Evolutionary conservation across 208 protist genomes (phyloP), one percentile per base, ranked within the genome.

Genomic region (Leishmania gerbilli): DNA sequence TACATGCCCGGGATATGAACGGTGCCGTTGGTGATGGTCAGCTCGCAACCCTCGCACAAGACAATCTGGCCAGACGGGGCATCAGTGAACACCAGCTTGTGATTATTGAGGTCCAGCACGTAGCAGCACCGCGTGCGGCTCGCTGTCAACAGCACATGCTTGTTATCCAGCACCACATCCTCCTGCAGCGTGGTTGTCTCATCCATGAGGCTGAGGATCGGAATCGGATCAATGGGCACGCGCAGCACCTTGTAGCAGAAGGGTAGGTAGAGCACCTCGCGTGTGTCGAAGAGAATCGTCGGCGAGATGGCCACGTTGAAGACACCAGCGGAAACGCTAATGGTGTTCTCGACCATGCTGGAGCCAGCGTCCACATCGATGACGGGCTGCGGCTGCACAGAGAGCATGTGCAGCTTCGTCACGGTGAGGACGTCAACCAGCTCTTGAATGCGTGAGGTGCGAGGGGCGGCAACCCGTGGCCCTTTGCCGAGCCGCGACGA

Each of bases 11-110:
- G 91, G 4, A 98, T 80, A 19, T 91, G 78, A 60, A 98, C 78
- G n/a, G 87, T 91, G 76, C 95, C 95, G 88, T 97, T 98, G 34
- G 88, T 93, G 76, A 98, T 91, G 49, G 88, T 95, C 79, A 98
- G 76, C 68, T 98, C 89, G 80, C 91, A 95, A 75, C 91, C 89
- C 51, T 96, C 92, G 76, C 82, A 84, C 45, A 98, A 79, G 6
- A 96, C 86, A 68, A 98, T 87, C 84, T 93, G 89, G 0, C 82
- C 84, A 21, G 88, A 88, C 49, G 95, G 93, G 8, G 79, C 21
- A 27, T 82, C 89, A 3, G 87, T 91, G 24, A 97, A 78, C 47
- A 81, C 83, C 13, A 98, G 81, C 42, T 49, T 86, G 79, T 97
- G 84, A 42, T 88, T 76, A 68, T 92, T 92, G 3, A 98, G 86